Percentiles rank a stretch among this genome's conserved stretches.
These are phyloP conservation scores for Haplosporangium gracile DNA, from an alignment of 192 early-diverging fungal species.

Conservation along the genomic window DNA sequence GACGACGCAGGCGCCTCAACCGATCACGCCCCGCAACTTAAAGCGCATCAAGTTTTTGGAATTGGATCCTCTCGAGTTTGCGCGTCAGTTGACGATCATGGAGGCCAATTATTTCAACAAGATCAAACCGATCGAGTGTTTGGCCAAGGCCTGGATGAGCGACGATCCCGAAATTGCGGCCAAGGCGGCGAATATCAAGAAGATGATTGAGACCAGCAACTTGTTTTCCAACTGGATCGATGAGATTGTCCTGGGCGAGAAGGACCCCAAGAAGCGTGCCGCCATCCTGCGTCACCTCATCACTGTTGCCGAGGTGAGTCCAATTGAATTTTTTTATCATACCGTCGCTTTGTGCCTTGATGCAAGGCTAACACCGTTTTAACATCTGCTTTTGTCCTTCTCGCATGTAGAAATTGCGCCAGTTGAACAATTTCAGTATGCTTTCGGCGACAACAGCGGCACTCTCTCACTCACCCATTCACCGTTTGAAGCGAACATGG, in stretches of 20 bases:
- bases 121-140: constrained; percentile 90
- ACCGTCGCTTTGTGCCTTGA: background rate
- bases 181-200: constrained; percentile 87
- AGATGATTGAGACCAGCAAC: constrained; percentile 88
- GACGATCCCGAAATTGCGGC: constrained; percentile 68
- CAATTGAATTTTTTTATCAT: background rate
- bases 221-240: constrained; percentile 86
- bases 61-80: constrained; percentile 92
- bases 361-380: background rate
- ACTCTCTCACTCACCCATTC: constrained; percentile 89
- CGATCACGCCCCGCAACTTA: constrained; percentile 87
- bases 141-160: constrained; percentile 89
- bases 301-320: constrained; percentile 76
- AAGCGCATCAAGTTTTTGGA: constrained; percentile 87
- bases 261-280: constrained; percentile 85
- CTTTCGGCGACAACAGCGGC: constrained; percentile 92
- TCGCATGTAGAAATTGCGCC: constrained; percentile 73
- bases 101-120: constrained; percentile 86
- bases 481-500: constrained; percentile 93
- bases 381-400: background rate
- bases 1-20: constrained; percentile 73
- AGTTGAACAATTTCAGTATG: constrained; percentile 95
- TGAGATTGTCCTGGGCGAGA: constrained; percentile 83
- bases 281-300: constrained; percentile 88
- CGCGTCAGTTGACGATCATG: constrained; percentile 95